These are phyloP conservation scores for Croton laevigatus DNA, from an alignment of 441 rosid genomes.

Conservation along the genomic window DNA sequence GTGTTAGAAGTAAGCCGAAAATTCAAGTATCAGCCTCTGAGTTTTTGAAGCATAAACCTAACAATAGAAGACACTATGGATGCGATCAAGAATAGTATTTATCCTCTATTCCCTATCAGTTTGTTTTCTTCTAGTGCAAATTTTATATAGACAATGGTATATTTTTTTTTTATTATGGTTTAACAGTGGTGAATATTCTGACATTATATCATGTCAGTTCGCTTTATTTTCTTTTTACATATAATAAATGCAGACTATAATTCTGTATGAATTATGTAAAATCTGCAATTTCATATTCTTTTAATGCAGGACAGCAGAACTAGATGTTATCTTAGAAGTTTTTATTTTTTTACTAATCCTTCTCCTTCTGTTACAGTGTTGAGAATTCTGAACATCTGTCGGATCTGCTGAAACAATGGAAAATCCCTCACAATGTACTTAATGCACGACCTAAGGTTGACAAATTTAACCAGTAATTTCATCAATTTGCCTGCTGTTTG, in stretches of 20 bases:
- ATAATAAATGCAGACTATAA: neutral
- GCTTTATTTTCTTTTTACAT: neutral
- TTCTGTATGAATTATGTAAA: neutral
- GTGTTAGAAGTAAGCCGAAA: too few species aligned
- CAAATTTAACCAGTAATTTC: constrained; percentile 19
- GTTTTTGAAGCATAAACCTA: too few species aligned
- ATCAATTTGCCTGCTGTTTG: constrained; percentile 17
- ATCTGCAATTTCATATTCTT: neutral
- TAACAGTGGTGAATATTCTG: too few species aligned
- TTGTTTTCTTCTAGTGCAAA: too few species aligned
- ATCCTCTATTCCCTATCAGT: too few species aligned
- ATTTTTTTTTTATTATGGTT: too few species aligned
- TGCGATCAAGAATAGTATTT: too few species aligned
- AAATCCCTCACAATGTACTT: constrained; percentile 86
- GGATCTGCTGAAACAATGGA: constrained; percentile 75
- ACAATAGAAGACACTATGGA: too few species aligned
- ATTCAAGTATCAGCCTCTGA: too few species aligned
- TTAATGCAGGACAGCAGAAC: neutral
- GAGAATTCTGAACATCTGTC: constrained; percentile 93
- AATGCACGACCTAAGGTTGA: constrained; percentile 96
- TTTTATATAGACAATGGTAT: too few species aligned
- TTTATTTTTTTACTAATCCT: constrained; percentile 13
- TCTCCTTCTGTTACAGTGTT: constrained; percentile 61
- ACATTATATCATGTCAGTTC: neutral
- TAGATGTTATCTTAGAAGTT: neutral